Evolutionary conservation across 805 yeast genomes (phyloP), one percentile per base, ranked within the genome.

Genomic region (Candida maris): DNA sequence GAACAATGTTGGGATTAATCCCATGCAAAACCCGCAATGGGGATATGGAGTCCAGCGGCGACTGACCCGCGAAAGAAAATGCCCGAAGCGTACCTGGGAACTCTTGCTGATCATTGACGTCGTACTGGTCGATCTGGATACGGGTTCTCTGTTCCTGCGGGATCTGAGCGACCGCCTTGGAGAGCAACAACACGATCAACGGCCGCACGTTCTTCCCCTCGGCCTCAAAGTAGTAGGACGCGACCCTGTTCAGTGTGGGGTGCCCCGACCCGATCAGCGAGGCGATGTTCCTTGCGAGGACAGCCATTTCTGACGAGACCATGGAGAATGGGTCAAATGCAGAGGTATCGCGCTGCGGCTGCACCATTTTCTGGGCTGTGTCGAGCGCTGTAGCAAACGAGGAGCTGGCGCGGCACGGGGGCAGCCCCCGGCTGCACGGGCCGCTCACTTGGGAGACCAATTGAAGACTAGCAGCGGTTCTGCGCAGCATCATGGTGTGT

Each of bases 191-290:
- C 9, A 93, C 97, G 41, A 93, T 75, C 46, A 93, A 65, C 2
- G 98, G 98, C 40, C 98, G 73, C 14, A 93, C 87, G 56, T 89
- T 94, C 61, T 93, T 93, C 5, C 98, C 97, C 56, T 91, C 96
- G 14, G 93, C 85, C 62, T 89, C 96, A 51, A 93, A 93, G 64
- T 93, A 93, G 65, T 93, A 93, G 23, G 87, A 77, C n/a, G 95
- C 81, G 4, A 91, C 96, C 48, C 94, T 72, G 62, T 91, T 89
- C 42, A 91, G 70, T 8, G 93, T 81, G 1, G 97, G 96, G 56
- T 91, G 96, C 2, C 96, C 95, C 0, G 94, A 81, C 1, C 97
- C 97, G 39, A 91, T 81, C 36, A 93, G 69, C 14, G 72, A 67
- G 32, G 95, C 94, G 44, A 91, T 93, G 56, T 88, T 87, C 54